phyloP scores from a whole-genome alignment of 768 basidiomycete genomes.

The Macrocybe gigantea region DNA sequence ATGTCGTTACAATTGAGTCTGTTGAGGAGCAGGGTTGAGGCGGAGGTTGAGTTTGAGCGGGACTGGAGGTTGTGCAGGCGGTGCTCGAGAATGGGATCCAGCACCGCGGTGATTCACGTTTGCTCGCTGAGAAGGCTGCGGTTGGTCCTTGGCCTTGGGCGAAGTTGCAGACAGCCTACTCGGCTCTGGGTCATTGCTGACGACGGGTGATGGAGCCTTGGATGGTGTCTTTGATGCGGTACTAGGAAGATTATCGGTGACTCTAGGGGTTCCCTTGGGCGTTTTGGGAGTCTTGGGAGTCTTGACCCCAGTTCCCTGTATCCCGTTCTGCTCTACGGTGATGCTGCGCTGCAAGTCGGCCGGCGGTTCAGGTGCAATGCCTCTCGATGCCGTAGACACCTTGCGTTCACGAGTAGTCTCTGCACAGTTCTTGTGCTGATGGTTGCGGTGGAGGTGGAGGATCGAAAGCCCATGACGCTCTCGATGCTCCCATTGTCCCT shows the following conservation, averaged over 20 bases:
- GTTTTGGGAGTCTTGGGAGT: conserved; percentile 1
- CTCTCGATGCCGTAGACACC: too few species aligned
- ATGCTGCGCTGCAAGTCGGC: too few species aligned
- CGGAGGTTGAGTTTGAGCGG: conserved; percentile 5
- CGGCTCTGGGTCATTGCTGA: too few species aligned
- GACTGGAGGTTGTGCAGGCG: conserved; percentile 7
- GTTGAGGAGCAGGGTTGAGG: conserved; percentile 8
- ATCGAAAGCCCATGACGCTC: conserved; percentile 13
- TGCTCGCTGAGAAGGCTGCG: too few species aligned
- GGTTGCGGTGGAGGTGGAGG: conserved; percentile 4
- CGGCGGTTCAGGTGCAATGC: too few species aligned
- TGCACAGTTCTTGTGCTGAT: neutral
- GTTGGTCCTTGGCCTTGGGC: conserved; percentile 4
- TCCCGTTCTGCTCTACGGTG: too few species aligned
- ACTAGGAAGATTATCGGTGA: too few species aligned
- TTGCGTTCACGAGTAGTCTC: too few species aligned
- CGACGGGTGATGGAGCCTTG: too few species aligned
- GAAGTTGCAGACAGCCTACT: neutral
- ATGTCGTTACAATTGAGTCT: conserved; percentile 1
- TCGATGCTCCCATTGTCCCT: conserved; percentile 17
- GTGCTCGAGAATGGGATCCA: conserved; percentile 3
- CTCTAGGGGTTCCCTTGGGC: conserved; percentile 2
- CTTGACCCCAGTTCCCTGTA: too few species aligned
- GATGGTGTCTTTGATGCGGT: too few species aligned
- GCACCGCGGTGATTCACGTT: neutral